Evolutionary conservation across 2,329 filamentous ascomycete species (phyloP), one percentile per base, ranked within the genome.

Genomic region (Dothistroma pini): DNA sequence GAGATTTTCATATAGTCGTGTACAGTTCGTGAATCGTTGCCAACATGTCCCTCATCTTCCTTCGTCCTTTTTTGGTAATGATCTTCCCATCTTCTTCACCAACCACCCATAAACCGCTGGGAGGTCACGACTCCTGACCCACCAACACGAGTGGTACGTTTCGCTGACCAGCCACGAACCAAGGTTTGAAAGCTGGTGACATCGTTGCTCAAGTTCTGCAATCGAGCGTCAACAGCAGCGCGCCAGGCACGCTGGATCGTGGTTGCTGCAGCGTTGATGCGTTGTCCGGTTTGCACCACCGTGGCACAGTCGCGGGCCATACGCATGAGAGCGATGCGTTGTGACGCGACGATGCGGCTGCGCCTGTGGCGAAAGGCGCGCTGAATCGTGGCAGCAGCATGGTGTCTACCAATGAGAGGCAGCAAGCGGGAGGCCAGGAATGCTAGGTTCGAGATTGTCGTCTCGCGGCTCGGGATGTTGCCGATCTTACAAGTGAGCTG

Each of bases 361-460:
- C 54, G 44, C 35, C 41, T 57, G 21, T 56, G 47, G 41, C 84
- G 80, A 75, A 80, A 86, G 7, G 77, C 76, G 16, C 75, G 74
- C 68, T 87, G 84, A 16, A 88, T 78, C 0, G 75, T 75, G 2
- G 75, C 70, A 0, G 84, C 83, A 1, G 84, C 84, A 49, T 80
- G 78, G 60, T 78, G 75, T 12, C 74, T 74, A 59, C 77, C 77
- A 1, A 79, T 79, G 6, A 83, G 76, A 0, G 81, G 79, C 3
- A 87, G 75, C 0, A 87, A 74, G 47, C 84, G 79, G 4, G 83
- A 85, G 48, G 83, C 84, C 6, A 88, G 78, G 70, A 86, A 86
- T 4, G 84, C 79, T 8, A 88, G 79, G 2, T 82, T 79, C 2
- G 82, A 80, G 29, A 86, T 70, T 0, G 82, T 84, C 63, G 84